Evolutionary conservation across 345 rosid genomes (phyloP), one percentile per base, ranked within the genome.

Genomic region (Sonneratia alba): DNA sequence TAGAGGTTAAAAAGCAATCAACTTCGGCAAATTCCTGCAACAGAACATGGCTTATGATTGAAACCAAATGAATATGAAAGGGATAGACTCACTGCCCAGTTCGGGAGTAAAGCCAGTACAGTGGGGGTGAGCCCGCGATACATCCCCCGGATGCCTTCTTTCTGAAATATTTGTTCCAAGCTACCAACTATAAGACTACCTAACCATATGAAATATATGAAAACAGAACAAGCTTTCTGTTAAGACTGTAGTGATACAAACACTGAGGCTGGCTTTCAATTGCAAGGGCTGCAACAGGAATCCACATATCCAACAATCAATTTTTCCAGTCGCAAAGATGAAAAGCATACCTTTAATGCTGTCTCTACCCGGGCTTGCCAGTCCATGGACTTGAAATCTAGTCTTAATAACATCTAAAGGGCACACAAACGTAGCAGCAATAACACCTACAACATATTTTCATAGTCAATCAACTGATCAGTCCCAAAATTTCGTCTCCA

Each of bases 331-430:
- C 7, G 34, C 34, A 6, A 43, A 40, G 53, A 59, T 69, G 65
- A 70, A 38, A 53, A 34, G 27, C 53, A 21, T 81, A 92, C 93
- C 85, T 87, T 78, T 86, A 77, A 78, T 59, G 55, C 72, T 82
- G 51, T 77, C 73, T 80, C 73, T 70, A 47, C 76, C 70, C 36
- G 83, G 81, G 73, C 78, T 77, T 7, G 90, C 92, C 38, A 92
- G 73, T 56, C 98, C 98, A 69, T 90, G 92, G 75, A 92, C 98
- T 75, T 92, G 98, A 77, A 92, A 87, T 81, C 98, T 85, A 40
- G 98, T 92, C 76, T 92, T 92, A 69, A 92, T 90, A 19, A 92
- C 98, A 80, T 92, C 95, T 73, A 92, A 82, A 66, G 96, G 98
- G 72, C 95, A 92, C 77, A 92, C 96, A 77, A 90, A 90, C 64